Base-by-base conservation (phyloP, 2,329 filamentous ascomycete genomes). In the Nemania bipapillata region DNA sequence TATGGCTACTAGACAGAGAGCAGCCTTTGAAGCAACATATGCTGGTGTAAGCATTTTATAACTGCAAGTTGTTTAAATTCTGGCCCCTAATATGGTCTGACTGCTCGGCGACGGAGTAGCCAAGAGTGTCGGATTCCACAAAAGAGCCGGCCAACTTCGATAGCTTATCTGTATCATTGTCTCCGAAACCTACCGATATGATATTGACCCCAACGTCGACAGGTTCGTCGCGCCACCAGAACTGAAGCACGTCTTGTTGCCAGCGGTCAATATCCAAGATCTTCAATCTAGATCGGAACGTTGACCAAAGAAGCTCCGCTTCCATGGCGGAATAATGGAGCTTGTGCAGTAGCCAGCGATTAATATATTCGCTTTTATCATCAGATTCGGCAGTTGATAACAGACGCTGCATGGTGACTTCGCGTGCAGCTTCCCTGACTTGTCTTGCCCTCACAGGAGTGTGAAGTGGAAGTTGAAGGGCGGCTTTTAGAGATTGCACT, bases 281-380 rank as follows among this genome's bases (percentile, higher is more conserved):
- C 20, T 74, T 74, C 17, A 81, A 71, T 5, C 47, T 68, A 4
- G 69, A 63, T 12, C 77, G 73, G 58, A 81, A 83, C 5, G 79
- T 77, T 9, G 77, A 73, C 67, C 83, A 81, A 7, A 87, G 78
- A 2, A 83, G 73, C 63, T 82, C 77, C 1, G 79, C 83, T 67
- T 85, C 82, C 63, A 86, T 73, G 0, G 83, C 79, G 2, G 83
- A 85, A 15, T 79, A 77, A 40, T 84, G 81, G 47, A 88, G 79
- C 49, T 83, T 82, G 55, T 87, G 83, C 12, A 87, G 79, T 2
- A 88, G 76, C 86, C 86, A 88, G 47, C 84, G 80, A 70, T 83
- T 84, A 72, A 88, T 81, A 64, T 81, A 85, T 57, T 86, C 82
- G 1, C 75, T 77, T 69, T 82, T 84, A 70, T 81, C 79, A 2